A percentile compares a stretch with the other conserved stretches of the same genome.
Evolutionary conservation across 176 grass and related monocot species (phyloP).

Genomic region (Puccinellia tenuiflora): DNA sequence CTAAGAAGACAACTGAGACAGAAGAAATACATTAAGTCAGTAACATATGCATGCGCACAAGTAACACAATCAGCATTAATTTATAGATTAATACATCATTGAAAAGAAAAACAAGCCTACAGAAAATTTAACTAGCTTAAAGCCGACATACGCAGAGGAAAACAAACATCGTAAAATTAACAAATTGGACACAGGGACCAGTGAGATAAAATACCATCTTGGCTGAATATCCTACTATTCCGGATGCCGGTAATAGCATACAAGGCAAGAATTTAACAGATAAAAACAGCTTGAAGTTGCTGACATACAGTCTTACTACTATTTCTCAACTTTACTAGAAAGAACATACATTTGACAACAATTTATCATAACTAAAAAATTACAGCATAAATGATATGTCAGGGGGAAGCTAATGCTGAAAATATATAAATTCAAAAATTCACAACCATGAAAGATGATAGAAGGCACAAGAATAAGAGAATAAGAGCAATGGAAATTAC

Average conservation of each 20-base stretch:
- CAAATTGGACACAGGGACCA: neutral
- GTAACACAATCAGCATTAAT: constrained; percentile 3
- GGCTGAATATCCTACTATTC: neutral
- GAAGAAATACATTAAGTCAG: neutral
- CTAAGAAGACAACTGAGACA: neutral
- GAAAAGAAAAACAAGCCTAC: neutral
- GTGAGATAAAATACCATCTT: neutral
- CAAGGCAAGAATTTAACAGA: constrained; percentile 2
- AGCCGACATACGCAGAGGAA: neutral
- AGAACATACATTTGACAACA: neutral
- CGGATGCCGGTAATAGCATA: neutral
- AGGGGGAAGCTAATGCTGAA: neutral
- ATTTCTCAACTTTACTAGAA: constrained; percentile 7
- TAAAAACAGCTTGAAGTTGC: neutral
- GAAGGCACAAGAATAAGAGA: constrained; percentile 13
- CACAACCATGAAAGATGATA: neutral
- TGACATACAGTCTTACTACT: neutral
- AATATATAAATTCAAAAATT: constrained; percentile 2
- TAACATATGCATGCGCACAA: neutral
- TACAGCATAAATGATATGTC: neutral
- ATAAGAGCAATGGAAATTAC: constrained; percentile 10
- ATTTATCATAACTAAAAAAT: neutral
- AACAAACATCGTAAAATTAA: neutral
- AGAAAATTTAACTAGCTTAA: constrained; percentile 7
- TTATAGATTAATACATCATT: neutral